A percentile compares a stretch with the other conserved stretches of the same genome.
Conservation (phyloP, 768 basidiomycete species). For the Rhodocollybia butyracea region DNA sequence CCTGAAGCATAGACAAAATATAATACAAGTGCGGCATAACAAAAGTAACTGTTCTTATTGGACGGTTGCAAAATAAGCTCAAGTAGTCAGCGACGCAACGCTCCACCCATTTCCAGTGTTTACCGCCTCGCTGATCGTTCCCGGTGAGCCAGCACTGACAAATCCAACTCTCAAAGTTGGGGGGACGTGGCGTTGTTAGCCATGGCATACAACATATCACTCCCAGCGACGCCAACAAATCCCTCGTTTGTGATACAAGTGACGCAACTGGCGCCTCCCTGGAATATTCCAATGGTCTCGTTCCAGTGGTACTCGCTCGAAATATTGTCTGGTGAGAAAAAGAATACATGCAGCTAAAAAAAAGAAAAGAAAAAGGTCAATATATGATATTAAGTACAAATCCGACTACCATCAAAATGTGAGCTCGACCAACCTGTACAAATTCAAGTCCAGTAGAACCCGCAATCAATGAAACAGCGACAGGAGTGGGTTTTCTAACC, state of each 20-base stretch:
- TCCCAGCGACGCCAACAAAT: background rate
- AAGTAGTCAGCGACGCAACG: background rate
- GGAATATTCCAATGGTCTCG: background rate
- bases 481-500: background rate
- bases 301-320: background rate
- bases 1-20: no score
- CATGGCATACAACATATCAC: background rate
- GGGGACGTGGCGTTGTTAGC: no score
- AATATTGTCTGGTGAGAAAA: background rate
- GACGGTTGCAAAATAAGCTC: no score
- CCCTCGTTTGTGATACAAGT: no score
- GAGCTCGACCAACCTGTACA: background rate
- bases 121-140: background rate
- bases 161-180: background rate
- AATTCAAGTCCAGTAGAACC: background rate
- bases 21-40: no score
- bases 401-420: background rate
- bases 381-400: background rate
- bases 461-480: background rate
- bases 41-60: no score
- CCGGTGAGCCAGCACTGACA: background rate
- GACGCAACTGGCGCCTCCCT: background rate
- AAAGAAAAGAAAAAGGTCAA: background rate
- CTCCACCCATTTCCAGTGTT: background rate
- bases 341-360: background rate